Evolutionary conservation across 2,329 filamentous ascomycete genomes (phyloP), one percentile per base, ranked within the genome.

Genomic region (Fonsecaea nubica): DNA sequence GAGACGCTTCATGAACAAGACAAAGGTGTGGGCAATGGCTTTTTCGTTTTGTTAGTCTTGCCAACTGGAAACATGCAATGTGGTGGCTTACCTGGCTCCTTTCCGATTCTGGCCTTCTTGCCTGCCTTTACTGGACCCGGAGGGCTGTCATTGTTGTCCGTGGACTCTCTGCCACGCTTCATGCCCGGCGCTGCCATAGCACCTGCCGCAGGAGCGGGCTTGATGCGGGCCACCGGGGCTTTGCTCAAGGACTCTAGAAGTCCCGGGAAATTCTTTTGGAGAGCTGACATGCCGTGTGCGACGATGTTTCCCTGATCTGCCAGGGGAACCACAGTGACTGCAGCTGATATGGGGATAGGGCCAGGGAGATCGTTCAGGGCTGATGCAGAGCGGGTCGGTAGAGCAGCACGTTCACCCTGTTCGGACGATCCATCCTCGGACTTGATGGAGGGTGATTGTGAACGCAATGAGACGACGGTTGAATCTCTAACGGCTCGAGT

Each of bases 81-180:
- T 25, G 25, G 25, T 21, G 40, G 36, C 58, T 69, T 66, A 70
- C 68, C 63, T 58, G 63, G 42, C 48, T 70, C 68, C 59, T 68
- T 70, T 33, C 40, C 57, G 8, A 36, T 42, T 33, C 64, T 70
- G 53, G 45, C 32, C 60, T 60, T 63, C 54, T 57, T 62, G 63
- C 32, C 33, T 2, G 30, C 12, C 30, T 52, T 38, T 18, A 35
- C 13, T 21, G 50, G 32, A 36, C 38, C n/a, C 1, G 21, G 36
- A 33, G 32, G 40, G 21, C 38, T 62, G 18, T 50, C 42, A 13
- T 55, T 36, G n/a, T 4, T 33, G 3, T 54, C 63, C 4, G 55
- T 35, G 13, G 62, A 56, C 10, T 55, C 57, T 45, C 63, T 54
- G 32, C 50, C 63, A 42, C 63, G 63, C 50, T 58, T 65, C 18